Conservation (phyloP, 2,329 filamentous ascomycete species). For the Alternaria hordeiaustralica region DNA sequence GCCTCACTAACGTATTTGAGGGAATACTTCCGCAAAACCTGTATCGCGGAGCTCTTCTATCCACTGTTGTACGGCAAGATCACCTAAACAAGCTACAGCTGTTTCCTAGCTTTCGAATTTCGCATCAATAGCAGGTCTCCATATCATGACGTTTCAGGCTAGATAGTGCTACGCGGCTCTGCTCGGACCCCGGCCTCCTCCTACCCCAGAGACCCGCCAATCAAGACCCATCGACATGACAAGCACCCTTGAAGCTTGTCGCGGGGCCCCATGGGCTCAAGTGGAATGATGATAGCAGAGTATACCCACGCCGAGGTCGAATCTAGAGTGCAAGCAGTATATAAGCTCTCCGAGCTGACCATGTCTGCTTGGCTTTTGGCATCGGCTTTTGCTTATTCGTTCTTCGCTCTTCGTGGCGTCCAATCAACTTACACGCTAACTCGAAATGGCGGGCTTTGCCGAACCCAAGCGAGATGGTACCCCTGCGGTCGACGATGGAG, state of each 20-base stretch:
- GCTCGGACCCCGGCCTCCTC: background rate
- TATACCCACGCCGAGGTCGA: slow-evolving; percentile 10
- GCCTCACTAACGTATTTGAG: background rate
- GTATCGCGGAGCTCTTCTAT: background rate
- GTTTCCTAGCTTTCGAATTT: background rate
- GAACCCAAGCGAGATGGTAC: slow-evolving; percentile 9
- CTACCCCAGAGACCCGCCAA: slow-evolving; percentile 15
- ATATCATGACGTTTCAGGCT: slow-evolving; percentile 1
- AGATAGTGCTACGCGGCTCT: background rate
- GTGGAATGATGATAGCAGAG: slow-evolving; percentile 1
- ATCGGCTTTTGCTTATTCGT: slow-evolving; percentile 14
- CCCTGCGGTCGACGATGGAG: background rate
- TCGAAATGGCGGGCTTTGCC: slow-evolving; percentile 12
- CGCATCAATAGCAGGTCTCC: slow-evolving; percentile 15
- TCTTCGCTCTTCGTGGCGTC: slow-evolving; percentile 14
- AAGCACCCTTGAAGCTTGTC: slow-evolving; percentile 19
- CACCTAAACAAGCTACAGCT: background rate
- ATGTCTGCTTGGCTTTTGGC: slow-evolving; percentile 6
- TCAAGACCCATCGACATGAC: slow-evolving; percentile 11
- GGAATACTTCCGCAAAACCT: background rate
- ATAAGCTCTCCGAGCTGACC: slow-evolving; percentile 11
- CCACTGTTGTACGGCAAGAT: background rate
- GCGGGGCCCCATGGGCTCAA: slow-evolving; percentile 27
- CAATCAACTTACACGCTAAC: slow-evolving; percentile 2
- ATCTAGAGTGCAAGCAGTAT: slow-evolving; percentile 1